Conservation (phyloP, 1,284 basidiomycete genomes). For the Melampsora abietis-canadensis region DNA sequence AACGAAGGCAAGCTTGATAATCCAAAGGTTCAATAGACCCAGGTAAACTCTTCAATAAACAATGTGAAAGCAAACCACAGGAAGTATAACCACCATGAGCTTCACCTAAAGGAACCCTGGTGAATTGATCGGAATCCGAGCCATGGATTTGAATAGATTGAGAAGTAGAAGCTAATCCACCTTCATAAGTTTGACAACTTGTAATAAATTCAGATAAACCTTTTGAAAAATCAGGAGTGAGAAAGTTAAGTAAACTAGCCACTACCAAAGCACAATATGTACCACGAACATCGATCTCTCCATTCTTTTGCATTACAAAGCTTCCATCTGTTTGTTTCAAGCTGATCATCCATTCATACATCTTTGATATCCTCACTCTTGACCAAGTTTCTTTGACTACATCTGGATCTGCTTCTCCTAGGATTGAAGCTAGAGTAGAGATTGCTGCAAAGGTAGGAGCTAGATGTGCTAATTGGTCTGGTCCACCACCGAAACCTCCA, state of each 20-base stretch:
- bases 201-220: conserved; percentile 58
- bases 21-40: conserved; percentile 28
- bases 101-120: conserved; percentile 70
- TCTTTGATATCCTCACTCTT: conserved; percentile 68
- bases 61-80: conserved; percentile 81
- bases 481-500: conserved; percentile 52
- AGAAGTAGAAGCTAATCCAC: conserved; percentile 83
- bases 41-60: conserved; percentile 56
- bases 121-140: conserved; percentile 51
- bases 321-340: conserved; percentile 92
- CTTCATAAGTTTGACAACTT: conserved; percentile 95
- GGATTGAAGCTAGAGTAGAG: conserved; percentile 51
- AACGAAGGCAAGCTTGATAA: conserved; percentile 15
- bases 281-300: conserved; percentile 87
- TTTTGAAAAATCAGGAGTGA: conserved; percentile 78
- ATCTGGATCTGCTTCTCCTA: conserved; percentile 46
- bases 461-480: conserved; percentile 51
- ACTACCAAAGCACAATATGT: conserved; percentile 72
- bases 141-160: conserved; percentile 59
- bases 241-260: conserved; percentile 69
- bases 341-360: conserved; percentile 87
- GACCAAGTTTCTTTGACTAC: conserved; percentile 66
- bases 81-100: conserved; percentile 97
- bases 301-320: conserved; percentile 80
- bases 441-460: conserved; percentile 53